Base-by-base conservation (phyloP, 768 basidiomycete species). In the Leucocoprinus birnbaumii region DNA sequence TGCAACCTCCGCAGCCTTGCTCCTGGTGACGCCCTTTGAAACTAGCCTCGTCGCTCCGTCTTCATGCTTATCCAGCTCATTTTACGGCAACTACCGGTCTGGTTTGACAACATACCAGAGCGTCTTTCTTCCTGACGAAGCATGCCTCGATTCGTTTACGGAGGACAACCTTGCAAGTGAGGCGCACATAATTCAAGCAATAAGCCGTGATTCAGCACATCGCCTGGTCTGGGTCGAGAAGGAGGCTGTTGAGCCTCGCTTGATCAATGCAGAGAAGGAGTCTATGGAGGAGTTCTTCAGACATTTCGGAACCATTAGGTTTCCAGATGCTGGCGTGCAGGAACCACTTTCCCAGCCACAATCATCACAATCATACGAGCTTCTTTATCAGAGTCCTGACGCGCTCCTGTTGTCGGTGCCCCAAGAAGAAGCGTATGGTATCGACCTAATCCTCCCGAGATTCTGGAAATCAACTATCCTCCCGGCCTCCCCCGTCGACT, bases 391-490 rank as follows among this genome's bases (percentile, higher is more conserved):
- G n/a, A 71, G 74, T 2, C 25, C 63, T 6, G 65, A 69, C 14
- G 77, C 80, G 9, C 78, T 78, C 1, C 69, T 89, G 16, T 58
- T 89, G 43, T 77, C 82, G 1, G 64, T 87, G 31, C 69, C 72
- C 31, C 60, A 64, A 0, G 66, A 65, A 4, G 65, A 73, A 25
- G 80, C 77, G 44, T 64, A 65, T 45, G 65, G 66, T 19, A 73
- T 94, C 58, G 86, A 89, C 59, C 76, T 74, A 9, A 62, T 81
- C 58, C 74, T 91, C n/a, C 92, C 90, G 1, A 77, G 74, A 13
- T 86, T 82, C 71, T 89, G 89, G 82, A 89, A 83, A 58, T 79
- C 87, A 7, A 81, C 80, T 14, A 73, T 83, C 1, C 69, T 94
- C 10, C 85, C 89, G 2, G 46, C 65, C 3, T 57, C 61, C 0